Evolutionary conservation across 1,284 basidiomycete genomes (phyloP).

Genomic region (Stereum hirsutum): DNA sequence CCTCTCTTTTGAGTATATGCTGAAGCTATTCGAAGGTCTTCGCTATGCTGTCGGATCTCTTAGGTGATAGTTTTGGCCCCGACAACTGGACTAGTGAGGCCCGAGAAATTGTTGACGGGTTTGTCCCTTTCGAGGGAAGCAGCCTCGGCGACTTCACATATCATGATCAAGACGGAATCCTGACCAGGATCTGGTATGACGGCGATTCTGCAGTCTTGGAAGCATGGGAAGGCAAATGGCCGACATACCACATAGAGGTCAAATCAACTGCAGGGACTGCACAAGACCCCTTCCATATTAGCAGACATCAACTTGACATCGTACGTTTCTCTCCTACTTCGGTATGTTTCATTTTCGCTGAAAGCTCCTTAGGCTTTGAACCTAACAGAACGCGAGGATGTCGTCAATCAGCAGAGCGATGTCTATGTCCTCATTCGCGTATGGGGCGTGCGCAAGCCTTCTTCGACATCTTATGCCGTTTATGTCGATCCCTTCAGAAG

Average conservation of each 20-base stretch:
- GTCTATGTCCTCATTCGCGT: not conserved
- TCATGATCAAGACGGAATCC: not conserved
- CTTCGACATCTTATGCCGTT: not conserved
- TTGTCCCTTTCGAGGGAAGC: not conserved
- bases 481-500: not conserved
- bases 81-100: not conserved
- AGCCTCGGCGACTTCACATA: not conserved
- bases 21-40: not conserved
- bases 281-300: not conserved
- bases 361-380: not conserved
- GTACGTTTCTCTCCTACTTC: not conserved
- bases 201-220: too few species aligned
- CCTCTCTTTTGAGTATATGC: not conserved
- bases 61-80: not conserved
- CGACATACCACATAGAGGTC: not conserved
- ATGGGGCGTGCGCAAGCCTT: not conserved
- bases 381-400: not conserved
- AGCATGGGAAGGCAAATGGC: not conserved
- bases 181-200: not conserved
- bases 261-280: not conserved
- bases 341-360: not conserved
- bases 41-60: not conserved
- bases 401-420: not conserved
- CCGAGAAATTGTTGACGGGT: not conserved
- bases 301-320: not conserved